phyloP scores from a whole-genome alignment of 2,329 filamentous ascomycete species.

The Pseudogymnoascus pannorum region DNA sequence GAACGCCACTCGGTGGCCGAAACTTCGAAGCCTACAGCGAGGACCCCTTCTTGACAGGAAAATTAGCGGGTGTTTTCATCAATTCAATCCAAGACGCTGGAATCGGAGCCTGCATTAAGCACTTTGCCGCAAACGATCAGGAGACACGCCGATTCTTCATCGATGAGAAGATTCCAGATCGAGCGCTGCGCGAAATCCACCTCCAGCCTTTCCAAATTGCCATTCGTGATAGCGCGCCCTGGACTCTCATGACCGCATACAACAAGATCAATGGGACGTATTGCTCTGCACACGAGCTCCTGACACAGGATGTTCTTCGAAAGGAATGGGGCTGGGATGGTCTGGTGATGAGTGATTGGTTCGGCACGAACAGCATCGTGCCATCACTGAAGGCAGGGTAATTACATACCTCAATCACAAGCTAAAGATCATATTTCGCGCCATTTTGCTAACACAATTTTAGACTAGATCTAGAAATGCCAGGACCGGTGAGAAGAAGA shows the following conservation, averaged over 20 bases:
- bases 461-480: constrained; percentile 23
- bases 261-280: constrained; percentile 39
- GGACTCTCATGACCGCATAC: constrained; percentile 39
- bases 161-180: constrained; percentile 41
- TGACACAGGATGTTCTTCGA: constrained; percentile 22
- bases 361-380: constrained; percentile 20
- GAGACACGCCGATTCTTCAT: constrained; percentile 42
- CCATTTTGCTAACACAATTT: too few relatives aligned
- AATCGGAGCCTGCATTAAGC: too few relatives aligned
- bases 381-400: constrained; percentile 16
- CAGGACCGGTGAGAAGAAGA: constrained; percentile 15
- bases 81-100: too few relatives aligned
- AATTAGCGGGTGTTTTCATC: too few relatives aligned
- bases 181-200: constrained; percentile 41
- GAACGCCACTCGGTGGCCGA: too few relatives aligned
- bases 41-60: too few relatives aligned
- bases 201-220: constrained; percentile 47
- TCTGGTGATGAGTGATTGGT: constrained; percentile 24
- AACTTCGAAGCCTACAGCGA: too few relatives aligned
- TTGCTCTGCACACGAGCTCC: constrained; percentile 27
- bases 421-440: too few relatives aligned
- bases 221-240: constrained; percentile 37
- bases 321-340: constrained; percentile 23
- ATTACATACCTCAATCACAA: too few relatives aligned
- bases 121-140: constrained; percentile 43